phyloP scores from a whole-genome alignment of 176 grass and related monocot genomes.

The Tillandsia leiboldiana region DNA sequence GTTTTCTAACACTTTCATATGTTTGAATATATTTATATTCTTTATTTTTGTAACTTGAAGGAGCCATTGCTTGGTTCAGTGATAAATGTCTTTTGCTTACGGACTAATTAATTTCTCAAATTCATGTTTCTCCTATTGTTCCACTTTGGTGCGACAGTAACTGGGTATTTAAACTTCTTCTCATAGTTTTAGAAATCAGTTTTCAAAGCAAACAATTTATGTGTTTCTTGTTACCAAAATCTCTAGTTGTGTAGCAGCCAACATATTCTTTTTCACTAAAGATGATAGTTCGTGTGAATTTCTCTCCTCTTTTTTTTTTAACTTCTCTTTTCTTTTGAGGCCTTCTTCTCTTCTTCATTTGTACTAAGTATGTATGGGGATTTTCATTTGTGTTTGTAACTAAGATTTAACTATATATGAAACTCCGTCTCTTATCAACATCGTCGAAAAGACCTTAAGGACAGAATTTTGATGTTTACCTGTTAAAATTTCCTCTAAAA shows the following conservation, averaged over 20 bases:
- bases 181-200: background rate
- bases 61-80: too few relatives aligned
- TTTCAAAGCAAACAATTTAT: too few relatives aligned
- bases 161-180: background rate
- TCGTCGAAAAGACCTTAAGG: background rate
- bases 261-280: too few relatives aligned
- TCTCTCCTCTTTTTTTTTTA: too few relatives aligned
- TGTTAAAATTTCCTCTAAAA: background rate
- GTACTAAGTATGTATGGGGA: background rate
- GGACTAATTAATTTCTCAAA: too few relatives aligned
- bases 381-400: background rate
- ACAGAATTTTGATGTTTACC: background rate
- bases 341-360: too few relatives aligned
- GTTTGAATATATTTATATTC: background rate
- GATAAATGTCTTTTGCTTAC: background rate
- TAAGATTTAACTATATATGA: background rate
- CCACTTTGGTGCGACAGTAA: too few relatives aligned
- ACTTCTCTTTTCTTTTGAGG: too few relatives aligned
- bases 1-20: background rate
- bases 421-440: background rate
- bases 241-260: too few relatives aligned
- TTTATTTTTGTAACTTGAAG: background rate
- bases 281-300: too few relatives aligned
- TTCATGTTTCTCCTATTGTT: too few relatives aligned
- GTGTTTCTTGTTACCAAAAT: too few relatives aligned